Percentiles rank a stretch among this genome's conserved stretches.
Evolutionary conservation across 2,329 filamentous ascomycete species (phyloP).

Genomic region (Exophiala mesophila): DNA sequence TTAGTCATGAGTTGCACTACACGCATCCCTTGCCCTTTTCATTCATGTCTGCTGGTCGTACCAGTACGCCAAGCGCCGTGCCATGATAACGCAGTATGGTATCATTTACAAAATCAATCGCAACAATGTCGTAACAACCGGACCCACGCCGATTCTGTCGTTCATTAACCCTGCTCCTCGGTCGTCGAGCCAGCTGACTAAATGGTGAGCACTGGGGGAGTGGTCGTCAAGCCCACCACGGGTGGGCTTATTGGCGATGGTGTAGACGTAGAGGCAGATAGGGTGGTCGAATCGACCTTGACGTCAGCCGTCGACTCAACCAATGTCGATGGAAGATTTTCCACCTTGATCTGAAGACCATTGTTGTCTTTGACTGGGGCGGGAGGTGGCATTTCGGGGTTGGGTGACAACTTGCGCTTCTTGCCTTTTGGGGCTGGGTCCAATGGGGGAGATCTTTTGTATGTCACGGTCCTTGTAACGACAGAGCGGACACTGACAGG

Average conservation of each 20-base stretch:
- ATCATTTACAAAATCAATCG: slow-evolving; percentile 20
- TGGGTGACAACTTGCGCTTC: slow-evolving; percentile 63
- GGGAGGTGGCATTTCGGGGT: slow-evolving; percentile 19
- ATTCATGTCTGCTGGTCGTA: slow-evolving; percentile 7
- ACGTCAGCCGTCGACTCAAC: slow-evolving; percentile 9
- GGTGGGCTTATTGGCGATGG: slow-evolving; percentile 9
- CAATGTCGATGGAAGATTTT: slow-evolving; percentile 18
- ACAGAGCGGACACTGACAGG: slow-evolving; percentile 74
- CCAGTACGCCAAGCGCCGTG: slow-evolving; percentile 20
- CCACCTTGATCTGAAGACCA: slow-evolving; percentile 5
- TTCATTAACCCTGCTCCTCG: background rate
- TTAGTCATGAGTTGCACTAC: background rate
- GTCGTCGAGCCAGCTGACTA: background rate
- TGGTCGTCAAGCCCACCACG: slow-evolving; percentile 7
- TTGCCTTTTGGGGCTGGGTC: slow-evolving; percentile 89
- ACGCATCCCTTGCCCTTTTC: background rate
- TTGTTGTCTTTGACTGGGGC: slow-evolving; percentile 10
- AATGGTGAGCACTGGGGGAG: background rate
- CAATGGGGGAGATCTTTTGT: slow-evolving; percentile 67
- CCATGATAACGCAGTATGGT: slow-evolving; percentile 18
- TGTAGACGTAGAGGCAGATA: slow-evolving; percentile 6
- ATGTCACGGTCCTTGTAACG: slow-evolving; percentile 89
- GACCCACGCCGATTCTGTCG: background rate
- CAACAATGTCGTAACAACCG: slow-evolving; percentile 13
- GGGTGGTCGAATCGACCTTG: slow-evolving; percentile 1